A percentile compares a stretch with the other conserved stretches of the same genome.
These are phyloP conservation scores for Aphanomyces stellatus DNA, from an alignment of 352 stramenopile species.

Conservation along the genomic window DNA sequence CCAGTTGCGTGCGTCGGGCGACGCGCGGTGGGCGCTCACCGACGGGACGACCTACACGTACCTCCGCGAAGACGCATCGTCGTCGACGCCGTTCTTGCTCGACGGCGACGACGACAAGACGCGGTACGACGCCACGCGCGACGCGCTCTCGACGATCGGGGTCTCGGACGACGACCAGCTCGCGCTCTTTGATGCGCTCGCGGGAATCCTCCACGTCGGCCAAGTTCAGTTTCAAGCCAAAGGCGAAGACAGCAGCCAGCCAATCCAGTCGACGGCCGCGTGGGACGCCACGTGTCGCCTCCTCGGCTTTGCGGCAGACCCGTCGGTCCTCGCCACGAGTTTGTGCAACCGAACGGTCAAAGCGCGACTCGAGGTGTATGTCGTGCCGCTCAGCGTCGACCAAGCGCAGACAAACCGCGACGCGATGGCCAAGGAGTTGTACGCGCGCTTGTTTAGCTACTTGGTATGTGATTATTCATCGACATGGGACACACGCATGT, in stretches of 20 bases:
- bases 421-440: slow-evolving; percentile 93
- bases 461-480: slow-evolving; percentile 55
- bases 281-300: slow-evolving; percentile 22
- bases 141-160: slow-evolving; percentile 71
- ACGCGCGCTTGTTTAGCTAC: slow-evolving; percentile 92
- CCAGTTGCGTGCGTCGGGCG: slow-evolving; percentile 74
- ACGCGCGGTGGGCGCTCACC: slow-evolving; percentile 44
- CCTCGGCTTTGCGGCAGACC: slow-evolving; percentile 46
- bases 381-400: slow-evolving; percentile 54
- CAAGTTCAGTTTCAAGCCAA: slow-evolving; percentile 76
- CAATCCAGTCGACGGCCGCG: slow-evolving; percentile 37
- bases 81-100: slow-evolving; percentile 32
- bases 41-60: slow-evolving; percentile 39
- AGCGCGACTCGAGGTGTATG: slow-evolving; percentile 74
- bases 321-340: slow-evolving; percentile 47
- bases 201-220: slow-evolving; percentile 69
- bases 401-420: slow-evolving; percentile 86
- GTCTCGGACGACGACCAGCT: slow-evolving; percentile 56
- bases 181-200: slow-evolving; percentile 61
- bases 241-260: slow-evolving; percentile 65
- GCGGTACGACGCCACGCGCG: slow-evolving; percentile 70
- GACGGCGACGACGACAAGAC: slow-evolving; percentile 63
- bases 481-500: background rate
- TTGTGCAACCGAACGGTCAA: slow-evolving; percentile 78
- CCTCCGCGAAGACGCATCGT: slow-evolving; percentile 47